Evolutionary conservation across 2,329 filamentous ascomycete genomes (phyloP).

Genomic region (Colletotrichum chrysophilum): DNA sequence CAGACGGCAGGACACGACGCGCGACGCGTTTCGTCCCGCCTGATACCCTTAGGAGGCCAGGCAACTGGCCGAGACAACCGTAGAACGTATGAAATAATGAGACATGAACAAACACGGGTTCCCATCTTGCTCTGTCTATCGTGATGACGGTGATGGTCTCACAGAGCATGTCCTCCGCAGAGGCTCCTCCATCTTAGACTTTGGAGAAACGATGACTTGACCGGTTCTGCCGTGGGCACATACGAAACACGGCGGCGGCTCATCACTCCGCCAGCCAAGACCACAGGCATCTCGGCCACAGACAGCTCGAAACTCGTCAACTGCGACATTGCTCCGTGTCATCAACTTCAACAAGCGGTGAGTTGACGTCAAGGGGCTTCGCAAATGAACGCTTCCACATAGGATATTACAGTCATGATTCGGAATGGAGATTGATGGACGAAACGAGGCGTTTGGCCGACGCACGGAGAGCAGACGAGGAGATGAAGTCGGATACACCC

Average conservation of each 20-base stretch:
- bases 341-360: neutral
- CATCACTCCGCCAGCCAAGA: neutral
- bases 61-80: neutral
- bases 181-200: neutral
- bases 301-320: neutral
- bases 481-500: neutral
- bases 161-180: neutral
- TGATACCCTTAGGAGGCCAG: neutral
- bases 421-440: neutral
- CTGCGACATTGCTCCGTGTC: neutral
- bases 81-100: conserved; percentile 20
- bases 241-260: neutral
- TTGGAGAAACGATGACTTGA: neutral
- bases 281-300: neutral
- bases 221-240: neutral
- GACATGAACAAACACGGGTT: neutral
- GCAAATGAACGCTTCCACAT: neutral
- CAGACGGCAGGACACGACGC: neutral
- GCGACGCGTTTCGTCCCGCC: neutral
- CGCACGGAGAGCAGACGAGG: neutral
- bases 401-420: neutral
- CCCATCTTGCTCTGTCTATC: neutral
- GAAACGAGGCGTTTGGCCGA: neutral
- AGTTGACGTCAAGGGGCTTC: neutral
- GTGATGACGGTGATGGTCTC: neutral